Base-by-base conservation (phyloP, 1,284 basidiomycete species). In the Apiotrichum veenhuisii region DNA sequence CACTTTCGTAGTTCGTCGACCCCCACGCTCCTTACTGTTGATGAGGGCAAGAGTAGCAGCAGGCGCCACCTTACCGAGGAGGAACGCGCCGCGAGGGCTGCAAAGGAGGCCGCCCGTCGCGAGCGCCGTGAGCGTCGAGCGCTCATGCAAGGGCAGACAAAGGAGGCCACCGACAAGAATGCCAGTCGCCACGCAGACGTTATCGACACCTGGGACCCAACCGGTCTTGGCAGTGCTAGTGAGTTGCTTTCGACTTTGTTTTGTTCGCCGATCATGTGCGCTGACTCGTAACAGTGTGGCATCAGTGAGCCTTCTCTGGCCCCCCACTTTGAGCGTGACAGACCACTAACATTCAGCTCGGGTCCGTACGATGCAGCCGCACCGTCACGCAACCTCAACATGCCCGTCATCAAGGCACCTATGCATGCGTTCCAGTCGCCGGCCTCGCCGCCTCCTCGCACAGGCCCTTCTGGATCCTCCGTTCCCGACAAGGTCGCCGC, bases 351-450 rank as follows among this genome's bases (percentile, higher is more conserved):
- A 52, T 40, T 10, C 53, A 73, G 71, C 55, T 65, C 74, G 27
- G 76, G 76, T 22, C 76, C 76, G 17, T 77, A 77, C 52, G 76
- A 77, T 49, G 76, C 76, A 11, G 76, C 76, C 23, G 76, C 76
- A 1, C 76, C 76, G 10, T 74, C 73, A 12, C 71, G 76, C 43
- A 77, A 77, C 64, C 36, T 61, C 44, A 70, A 73, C 64, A 63
- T 62, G 41, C 71, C 70, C 0, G 41, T 30, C 18, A 63, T 54
- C 34, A 69, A 70, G 58, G 75, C 73, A 2, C 76, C 76, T 11
- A 76, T 76, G 73, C 69, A 66, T 20, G 76, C 74, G 2, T 77
- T 77, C 56, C 57, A 23, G 12, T 5, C 7, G 20, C 57, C 56
- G 15, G 43, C 58, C 4, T 53, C 52, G 5, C 54, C 53, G 9